phyloP scores from a whole-genome alignment of 1,139 yeast genomes.

The Lipomyces yarrowii region DNA sequence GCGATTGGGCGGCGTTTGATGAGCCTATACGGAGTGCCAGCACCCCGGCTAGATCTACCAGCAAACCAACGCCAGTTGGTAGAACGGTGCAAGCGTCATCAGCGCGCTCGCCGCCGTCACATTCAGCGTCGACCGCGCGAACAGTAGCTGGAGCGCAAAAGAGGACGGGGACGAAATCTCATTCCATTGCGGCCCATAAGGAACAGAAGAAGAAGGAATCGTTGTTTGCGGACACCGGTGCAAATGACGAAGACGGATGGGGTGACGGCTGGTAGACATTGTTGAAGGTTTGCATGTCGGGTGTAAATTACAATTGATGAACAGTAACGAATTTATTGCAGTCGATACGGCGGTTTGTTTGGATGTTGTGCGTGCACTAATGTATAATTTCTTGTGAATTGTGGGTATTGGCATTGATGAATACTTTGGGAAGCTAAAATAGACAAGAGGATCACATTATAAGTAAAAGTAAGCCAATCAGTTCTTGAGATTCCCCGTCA shows the following conservation, averaged over 20 bases:
- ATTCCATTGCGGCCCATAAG: constrained; percentile 27
- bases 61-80: constrained; percentile 5
- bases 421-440: neutral
- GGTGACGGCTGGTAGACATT: constrained; percentile 28
- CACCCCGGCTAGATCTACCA: constrained; percentile 5
- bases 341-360: neutral
- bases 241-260: constrained; percentile 27
- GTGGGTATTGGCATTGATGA: neutral
- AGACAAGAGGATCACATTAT: neutral
- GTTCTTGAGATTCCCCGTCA: neutral
- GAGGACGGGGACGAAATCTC: constrained; percentile 14
- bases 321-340: neutral
- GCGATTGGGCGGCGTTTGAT: constrained; percentile 28
- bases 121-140: constrained; percentile 1
- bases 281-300: neutral
- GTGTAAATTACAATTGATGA: neutral
- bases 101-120: neutral
- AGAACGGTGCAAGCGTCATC: neutral
- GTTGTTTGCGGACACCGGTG: constrained; percentile 25
- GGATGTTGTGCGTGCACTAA: neutral
- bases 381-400: neutral
- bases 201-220: constrained; percentile 23
- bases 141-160: constrained; percentile 1
- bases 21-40: constrained; percentile 6
- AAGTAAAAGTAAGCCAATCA: no score